phyloP scores from a whole-genome alignment of 768 basidiomycete genomes.

The Suillus subluteus region DNA sequence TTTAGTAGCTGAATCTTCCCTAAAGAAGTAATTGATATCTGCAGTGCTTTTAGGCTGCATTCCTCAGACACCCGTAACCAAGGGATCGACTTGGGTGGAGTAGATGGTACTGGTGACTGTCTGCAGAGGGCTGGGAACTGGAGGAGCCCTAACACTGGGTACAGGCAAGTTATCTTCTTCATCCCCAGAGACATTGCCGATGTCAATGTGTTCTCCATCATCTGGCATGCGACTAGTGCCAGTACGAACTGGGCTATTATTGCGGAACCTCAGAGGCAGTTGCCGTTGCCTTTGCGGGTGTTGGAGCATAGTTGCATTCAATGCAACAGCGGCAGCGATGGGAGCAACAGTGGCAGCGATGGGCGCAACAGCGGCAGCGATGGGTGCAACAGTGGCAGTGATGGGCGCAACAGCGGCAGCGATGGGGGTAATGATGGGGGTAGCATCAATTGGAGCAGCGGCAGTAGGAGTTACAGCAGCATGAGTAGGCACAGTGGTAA shows the following conservation, averaged over 20 bases:
- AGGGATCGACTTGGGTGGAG: neutral
- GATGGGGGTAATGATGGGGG: neutral
- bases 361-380: neutral
- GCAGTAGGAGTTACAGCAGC: neutral
- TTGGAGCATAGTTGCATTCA: neutral
- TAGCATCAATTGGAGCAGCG: neutral
- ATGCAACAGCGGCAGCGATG: neutral
- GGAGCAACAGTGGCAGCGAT: neutral
- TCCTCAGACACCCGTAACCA: neutral
- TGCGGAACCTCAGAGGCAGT: neutral
- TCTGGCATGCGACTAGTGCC: neutral
- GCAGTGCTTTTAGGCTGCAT: neutral
- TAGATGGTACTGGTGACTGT: neutral
- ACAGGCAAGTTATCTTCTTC: neutral
- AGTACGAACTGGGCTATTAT: neutral
- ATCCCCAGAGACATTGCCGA: neutral
- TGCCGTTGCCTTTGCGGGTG: neutral
- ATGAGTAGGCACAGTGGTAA: neutral
- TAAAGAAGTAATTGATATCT: neutral
- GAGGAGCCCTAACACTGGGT: neutral
- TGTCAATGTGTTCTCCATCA: neutral
- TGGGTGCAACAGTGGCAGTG: neutral
- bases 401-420: neutral
- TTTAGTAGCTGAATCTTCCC: neutral
- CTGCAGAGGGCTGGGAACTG: neutral